Percentiles rank a stretch among this genome's conserved stretches.
Conservation (phyloP, 1,284 basidiomycete species). For the Ganoderma multipileum region DNA sequence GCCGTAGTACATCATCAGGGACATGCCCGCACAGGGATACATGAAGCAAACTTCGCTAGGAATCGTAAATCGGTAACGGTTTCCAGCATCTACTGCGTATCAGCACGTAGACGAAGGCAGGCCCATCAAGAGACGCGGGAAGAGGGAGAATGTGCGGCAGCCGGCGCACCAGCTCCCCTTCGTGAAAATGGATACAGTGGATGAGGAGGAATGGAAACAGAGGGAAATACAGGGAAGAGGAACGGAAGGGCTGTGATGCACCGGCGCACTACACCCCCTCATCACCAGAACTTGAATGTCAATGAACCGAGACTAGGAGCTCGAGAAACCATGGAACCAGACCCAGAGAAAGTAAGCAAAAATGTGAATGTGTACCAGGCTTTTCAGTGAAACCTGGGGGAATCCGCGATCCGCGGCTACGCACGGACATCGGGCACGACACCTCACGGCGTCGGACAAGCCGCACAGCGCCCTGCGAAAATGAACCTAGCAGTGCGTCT, state of each 20-base stretch:
- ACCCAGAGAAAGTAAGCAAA: not conserved
- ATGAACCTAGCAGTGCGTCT: constrained; percentile 40
- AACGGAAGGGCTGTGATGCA: not conserved
- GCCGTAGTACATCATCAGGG: not conserved
- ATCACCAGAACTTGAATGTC: not conserved
- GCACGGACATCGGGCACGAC: not conserved
- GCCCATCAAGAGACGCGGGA: not conserved
- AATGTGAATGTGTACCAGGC: not conserved
- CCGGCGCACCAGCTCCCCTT: not conserved
- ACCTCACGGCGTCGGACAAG: not conserved
- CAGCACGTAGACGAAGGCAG: not conserved
- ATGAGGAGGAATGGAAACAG: not conserved
- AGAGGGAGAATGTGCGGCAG: not conserved
- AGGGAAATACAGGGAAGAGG: not conserved
- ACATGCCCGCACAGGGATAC: not conserved
- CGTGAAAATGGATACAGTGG: constrained; percentile 3
- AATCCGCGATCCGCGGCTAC: not conserved
- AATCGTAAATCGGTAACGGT: not conserved
- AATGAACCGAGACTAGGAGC: not conserved
- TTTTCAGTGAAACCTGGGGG: not conserved
- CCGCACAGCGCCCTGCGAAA: not conserved
- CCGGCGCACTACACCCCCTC: constrained; percentile 1
- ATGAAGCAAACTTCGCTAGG: not conserved
- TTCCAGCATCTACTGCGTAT: not conserved
- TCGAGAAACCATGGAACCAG: not conserved